phyloP scores from a whole-genome alignment of 306 rosid genomes.

The Trifolium pratense region DNA sequence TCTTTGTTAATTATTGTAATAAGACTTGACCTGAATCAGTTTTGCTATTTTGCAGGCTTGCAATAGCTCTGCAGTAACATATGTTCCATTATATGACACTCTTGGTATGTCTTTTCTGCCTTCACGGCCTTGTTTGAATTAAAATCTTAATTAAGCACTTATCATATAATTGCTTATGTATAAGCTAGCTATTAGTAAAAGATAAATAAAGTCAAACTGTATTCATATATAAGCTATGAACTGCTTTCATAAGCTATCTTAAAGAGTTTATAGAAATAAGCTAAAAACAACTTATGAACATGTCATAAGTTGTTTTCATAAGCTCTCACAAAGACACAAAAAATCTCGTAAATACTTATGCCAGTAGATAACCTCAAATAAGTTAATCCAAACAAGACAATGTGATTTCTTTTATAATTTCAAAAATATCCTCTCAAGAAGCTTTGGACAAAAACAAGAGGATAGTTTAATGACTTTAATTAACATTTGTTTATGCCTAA shows the following conservation, averaged over 20 bases:
- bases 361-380: no score
- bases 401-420: constrained; percentile 17
- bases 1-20: constrained; percentile 19
- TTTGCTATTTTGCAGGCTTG: constrained; percentile 68
- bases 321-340: neutral
- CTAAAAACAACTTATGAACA: no score
- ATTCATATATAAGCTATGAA: neutral
- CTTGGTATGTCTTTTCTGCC: constrained; percentile 59
- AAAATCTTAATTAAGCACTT: neutral
- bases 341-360: neutral
- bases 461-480: neutral
- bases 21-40: constrained; percentile 1
- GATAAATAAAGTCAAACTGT: neutral
- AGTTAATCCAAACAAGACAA: neutral
- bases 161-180: neutral
- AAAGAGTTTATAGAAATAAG: no score
- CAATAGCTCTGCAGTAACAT: constrained; percentile 68
- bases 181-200: neutral
- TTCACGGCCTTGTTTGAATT: neutral
- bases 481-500: constrained; percentile 37
- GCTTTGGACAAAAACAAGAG: no score
- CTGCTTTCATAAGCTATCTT: no score
- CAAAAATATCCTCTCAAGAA: constrained; percentile 4
- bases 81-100: constrained; percentile 85
- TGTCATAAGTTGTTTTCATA: neutral